Conservation (phyloP, 179 eudicot species). For the Camellia oleifera region DNA sequence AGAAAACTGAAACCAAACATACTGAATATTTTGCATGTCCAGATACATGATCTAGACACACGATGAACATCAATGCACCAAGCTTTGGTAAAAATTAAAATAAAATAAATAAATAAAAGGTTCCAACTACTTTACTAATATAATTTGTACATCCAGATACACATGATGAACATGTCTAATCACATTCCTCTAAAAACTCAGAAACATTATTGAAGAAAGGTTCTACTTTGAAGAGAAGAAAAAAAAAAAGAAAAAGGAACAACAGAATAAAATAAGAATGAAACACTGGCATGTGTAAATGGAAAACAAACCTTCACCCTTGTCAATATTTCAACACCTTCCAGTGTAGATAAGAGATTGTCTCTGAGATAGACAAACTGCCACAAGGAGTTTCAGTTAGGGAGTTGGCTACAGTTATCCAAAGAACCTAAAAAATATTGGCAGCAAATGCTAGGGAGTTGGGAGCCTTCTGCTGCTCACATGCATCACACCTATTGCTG, state of each 20-base stretch:
- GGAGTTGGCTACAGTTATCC: background rate
- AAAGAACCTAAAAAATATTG: background rate
- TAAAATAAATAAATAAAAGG: background rate
- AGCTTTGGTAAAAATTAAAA: background rate
- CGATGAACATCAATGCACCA: background rate
- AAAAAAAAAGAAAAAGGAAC: background rate
- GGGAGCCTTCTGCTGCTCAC: background rate
- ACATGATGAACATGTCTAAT: background rate
- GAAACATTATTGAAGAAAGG: background rate
- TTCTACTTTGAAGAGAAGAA: background rate
- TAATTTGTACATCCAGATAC: background rate
- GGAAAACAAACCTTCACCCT: slow-evolving; percentile 76
- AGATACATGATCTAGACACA: background rate
- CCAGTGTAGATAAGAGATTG: slow-evolving; percentile 78
- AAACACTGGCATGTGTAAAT: background rate
- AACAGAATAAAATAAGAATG: background rate
- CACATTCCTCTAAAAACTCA: slow-evolving; percentile 1
- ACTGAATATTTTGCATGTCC: background rate
- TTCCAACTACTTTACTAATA: background rate
- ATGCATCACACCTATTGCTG: background rate
- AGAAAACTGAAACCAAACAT: too few relatives aligned
- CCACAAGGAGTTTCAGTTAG: slow-evolving; percentile 14
- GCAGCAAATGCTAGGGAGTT: slow-evolving; percentile 1
- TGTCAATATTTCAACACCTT: slow-evolving; percentile 83
- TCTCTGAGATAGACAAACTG: slow-evolving; percentile 99